Evolutionary conservation across 352 stramenopile species (phyloP).

Genomic region (Globisporangium cylindrosporum): DNA sequence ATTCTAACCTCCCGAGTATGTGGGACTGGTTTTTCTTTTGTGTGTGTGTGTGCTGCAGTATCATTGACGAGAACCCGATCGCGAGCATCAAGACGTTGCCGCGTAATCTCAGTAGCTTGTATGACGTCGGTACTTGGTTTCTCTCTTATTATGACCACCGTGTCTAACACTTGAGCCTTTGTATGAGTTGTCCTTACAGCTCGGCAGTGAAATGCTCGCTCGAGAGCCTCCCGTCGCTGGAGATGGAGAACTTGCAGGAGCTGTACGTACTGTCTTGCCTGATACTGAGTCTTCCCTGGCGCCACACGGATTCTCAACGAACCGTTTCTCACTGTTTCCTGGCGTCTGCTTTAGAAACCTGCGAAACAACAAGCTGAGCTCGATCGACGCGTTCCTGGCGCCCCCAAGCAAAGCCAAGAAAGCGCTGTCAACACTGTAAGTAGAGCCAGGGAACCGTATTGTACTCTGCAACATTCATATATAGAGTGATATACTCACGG

Average conservation of each 20-base stretch:
- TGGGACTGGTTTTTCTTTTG: not conserved
- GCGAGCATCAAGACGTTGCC: conserved; percentile 1
- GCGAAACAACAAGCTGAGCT: conserved; percentile 7
- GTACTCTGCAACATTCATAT: not conserved
- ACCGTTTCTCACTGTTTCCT: not conserved
- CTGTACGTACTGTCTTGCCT: not conserved
- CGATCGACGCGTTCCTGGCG: conserved; percentile 4
- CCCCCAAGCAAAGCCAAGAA: not conserved
- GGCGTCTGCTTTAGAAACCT: conserved; percentile 4
- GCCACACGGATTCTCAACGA: not conserved
- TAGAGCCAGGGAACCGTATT: not conserved
- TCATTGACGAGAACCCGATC: conserved; percentile 15
- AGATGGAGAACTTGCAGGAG: not conserved
- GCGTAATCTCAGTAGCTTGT: conserved; percentile 11
- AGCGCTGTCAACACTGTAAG: conserved; percentile 6
- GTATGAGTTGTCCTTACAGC: not conserved
- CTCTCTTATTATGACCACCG: not conserved
- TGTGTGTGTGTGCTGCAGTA: not conserved
- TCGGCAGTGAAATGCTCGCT: conserved; percentile 9
- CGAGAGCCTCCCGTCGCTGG: not conserved
- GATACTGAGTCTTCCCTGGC: not conserved
- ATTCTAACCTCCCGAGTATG: not conserved
- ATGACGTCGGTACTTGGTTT: not conserved
- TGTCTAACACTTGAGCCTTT: not conserved
- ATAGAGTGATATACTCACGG: not conserved